Conservation (phyloP, 495 filamentous ascomycete species). For the Letharia lupina region DNA sequence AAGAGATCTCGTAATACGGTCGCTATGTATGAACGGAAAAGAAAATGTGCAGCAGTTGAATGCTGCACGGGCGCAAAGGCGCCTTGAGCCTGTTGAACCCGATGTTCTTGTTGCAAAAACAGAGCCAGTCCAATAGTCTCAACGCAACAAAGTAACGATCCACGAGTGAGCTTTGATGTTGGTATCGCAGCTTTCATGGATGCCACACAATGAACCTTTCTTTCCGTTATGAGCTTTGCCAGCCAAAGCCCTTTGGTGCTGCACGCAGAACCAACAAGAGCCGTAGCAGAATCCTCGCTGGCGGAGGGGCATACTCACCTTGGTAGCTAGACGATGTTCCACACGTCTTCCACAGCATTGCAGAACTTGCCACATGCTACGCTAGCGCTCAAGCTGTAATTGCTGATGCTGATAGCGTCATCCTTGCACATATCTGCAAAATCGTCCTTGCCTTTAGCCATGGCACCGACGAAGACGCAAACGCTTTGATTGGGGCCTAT, state of each 20-base stretch:
- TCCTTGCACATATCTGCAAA: slow-evolving; percentile 93
- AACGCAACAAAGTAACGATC: slow-evolving; percentile 31
- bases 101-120: slow-evolving; percentile 80
- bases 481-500: slow-evolving; percentile 80
- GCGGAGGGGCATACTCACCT: slow-evolving; percentile 14
- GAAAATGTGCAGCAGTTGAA: slow-evolving; percentile 52
- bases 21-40: slow-evolving; percentile 17
- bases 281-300: slow-evolving; percentile 4
- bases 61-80: slow-evolving; percentile 56
- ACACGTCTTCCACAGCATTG: slow-evolving; percentile 93
- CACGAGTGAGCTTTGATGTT: slow-evolving; percentile 41
- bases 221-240: slow-evolving; percentile 16
- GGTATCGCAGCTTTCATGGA: slow-evolving; percentile 37
- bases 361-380: slow-evolving; percentile 99
- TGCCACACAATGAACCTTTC: slow-evolving; percentile 17
- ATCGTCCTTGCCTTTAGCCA: slow-evolving; percentile 93
- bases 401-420: slow-evolving; percentile 95
- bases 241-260: slow-evolving; percentile 5
- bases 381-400: slow-evolving; percentile 91
- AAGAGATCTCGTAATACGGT: slow-evolving; percentile 1
- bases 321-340: slow-evolving; percentile 70
- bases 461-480: slow-evolving; percentile 94
- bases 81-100: slow-evolving; percentile 73
- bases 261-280: slow-evolving; percentile 4
- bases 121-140: slow-evolving; percentile 52